Percentiles rank a stretch among this genome's conserved stretches.
These are phyloP conservation scores for Penicillium paneum DNA, from an alignment of 2,329 filamentous ascomycete genomes.

Conservation along the genomic window DNA sequence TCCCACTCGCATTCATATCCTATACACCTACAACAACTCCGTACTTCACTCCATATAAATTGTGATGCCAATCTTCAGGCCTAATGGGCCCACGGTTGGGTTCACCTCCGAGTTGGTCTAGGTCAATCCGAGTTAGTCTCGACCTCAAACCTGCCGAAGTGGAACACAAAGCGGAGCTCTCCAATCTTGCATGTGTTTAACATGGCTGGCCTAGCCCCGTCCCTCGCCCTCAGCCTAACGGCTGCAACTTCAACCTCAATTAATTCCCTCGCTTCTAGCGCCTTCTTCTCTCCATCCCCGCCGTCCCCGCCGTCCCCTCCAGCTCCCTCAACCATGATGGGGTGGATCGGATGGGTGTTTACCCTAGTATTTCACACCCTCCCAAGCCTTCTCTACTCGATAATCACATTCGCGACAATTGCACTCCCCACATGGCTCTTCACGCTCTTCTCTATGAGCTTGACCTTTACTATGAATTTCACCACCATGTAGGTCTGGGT, in stretches of 20 bases:
- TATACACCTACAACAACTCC: too few relatives aligned
- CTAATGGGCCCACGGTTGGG: conserved; percentile 2
- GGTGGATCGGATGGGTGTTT: conserved; percentile 49
- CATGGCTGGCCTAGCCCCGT: conserved; percentile 20
- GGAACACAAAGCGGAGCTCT: conserved; percentile 15
- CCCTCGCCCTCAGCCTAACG: conserved; percentile 20
- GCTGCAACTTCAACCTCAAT: conserved; percentile 15
- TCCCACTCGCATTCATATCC: background rate
- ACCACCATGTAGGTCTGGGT: conserved; percentile 73
- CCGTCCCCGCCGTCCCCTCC: conserved; percentile 31
- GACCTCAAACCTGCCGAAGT: background rate
- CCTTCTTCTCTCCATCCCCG: conserved; percentile 22
- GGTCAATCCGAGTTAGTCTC: conserved; percentile 1
- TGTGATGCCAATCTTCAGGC: conserved; percentile 5
- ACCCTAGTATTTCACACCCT: conserved; percentile 52
- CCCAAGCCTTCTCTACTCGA: conserved; percentile 67
- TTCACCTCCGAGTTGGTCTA: conserved; percentile 3
- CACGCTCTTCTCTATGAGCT: conserved; percentile 81
- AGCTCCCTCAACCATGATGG: conserved; percentile 39
- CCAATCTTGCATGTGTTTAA: conserved; percentile 5
- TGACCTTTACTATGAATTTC: conserved; percentile 98
- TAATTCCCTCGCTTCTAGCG: conserved; percentile 13
- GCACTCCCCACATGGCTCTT: conserved; percentile 87
- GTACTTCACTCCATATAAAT: too few relatives aligned
- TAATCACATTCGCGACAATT: conserved; percentile 80